Base-by-base conservation (phyloP, 441 rosid species). In the Eutrema salsugineum region DNA sequence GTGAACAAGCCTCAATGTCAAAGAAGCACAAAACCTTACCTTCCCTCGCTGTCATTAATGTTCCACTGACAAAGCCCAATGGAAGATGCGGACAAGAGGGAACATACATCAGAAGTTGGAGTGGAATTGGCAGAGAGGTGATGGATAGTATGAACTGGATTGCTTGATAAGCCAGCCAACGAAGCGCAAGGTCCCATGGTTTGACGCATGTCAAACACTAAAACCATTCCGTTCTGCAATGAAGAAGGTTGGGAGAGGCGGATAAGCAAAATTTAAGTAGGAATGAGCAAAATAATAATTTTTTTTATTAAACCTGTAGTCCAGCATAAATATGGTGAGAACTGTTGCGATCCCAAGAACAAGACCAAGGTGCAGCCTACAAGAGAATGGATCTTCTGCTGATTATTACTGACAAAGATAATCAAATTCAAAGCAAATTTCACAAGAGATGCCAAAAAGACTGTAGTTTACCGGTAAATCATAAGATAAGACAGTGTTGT, bases 351-450 rank as follows among this genome's bases (percentile, higher is more conserved):
- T 90, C 97, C 97, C 99, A 94, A n/a, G 93, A 87, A 60, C 97
- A 94, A 3, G 99, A 90, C 97, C 99, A 94, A 63, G 96, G 89
- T 77, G 91, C 82, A 79, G 80, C 90, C 98, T 92, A 75, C 35
- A 79, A 78, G 33, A 30, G 62, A n/a, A 58, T 71, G 8, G 43
- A 70, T 70, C 22, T 33, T 22, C 27, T 28, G 32, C 32, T 28
- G 32, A 28, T 28, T 30, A 30, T 30, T 30, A 30, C 8, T 30
- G 6, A 6, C 33, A 30, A 30, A 30, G 33, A 30, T 30, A 30
- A 57, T 35, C 44, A 38, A 24, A 55, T 20, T 48, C 14, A 67
- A 36, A n/a, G 33, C 38, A 58, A 48, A 66, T 49, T 24, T 43
- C 46, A 24, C 22, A 24, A 38, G 17, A 24, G 58, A 58, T n/a